Percentiles rank a stretch among this genome's conserved stretches.
phyloP scores from a whole-genome alignment of 768 basidiomycete genomes.

The Dioszegia crocea region DNA sequence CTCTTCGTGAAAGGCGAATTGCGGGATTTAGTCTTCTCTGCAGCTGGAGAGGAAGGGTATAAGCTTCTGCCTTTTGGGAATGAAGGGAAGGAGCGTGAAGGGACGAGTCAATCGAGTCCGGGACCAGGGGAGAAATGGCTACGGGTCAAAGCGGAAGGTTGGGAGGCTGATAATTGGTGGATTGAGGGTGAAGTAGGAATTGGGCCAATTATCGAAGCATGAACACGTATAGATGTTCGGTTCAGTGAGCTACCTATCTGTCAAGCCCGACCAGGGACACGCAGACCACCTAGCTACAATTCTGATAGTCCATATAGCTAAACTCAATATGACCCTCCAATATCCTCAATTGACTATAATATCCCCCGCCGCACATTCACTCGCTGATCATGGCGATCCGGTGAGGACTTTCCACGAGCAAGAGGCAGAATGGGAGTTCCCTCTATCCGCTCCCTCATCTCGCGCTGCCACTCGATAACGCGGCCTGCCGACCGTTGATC shows the following conservation, averaged over 20 bases:
- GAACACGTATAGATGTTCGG: too few relatives aligned
- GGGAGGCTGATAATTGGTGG: constrained; percentile 51
- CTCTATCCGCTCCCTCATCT: constrained; percentile 15
- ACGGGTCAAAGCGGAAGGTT: constrained; percentile 39
- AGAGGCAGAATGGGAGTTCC: too few relatives aligned
- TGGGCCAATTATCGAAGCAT: background rate
- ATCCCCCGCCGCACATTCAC: too few relatives aligned
- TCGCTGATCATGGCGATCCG: too few relatives aligned
- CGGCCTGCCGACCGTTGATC: constrained; percentile 55
- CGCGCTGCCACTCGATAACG: constrained; percentile 29
- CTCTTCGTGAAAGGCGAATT: constrained; percentile 86
- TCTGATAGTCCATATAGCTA: too few relatives aligned
- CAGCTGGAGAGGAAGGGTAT: constrained; percentile 55
- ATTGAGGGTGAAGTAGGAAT: constrained; percentile 45
- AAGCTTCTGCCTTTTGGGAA: background rate
- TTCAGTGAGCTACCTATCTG: too few relatives aligned
- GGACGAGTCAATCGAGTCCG: background rate
- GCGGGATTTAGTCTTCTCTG: constrained; percentile 58
- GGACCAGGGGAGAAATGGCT: constrained; percentile 34
- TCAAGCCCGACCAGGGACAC: too few relatives aligned
- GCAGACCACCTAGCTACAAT: too few relatives aligned
- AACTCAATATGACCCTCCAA: too few relatives aligned
- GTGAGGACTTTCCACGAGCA: too few relatives aligned
- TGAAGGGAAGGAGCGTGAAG: background rate
- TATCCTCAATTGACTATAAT: too few relatives aligned